Evolutionary conservation across 257 asterid genomes (phyloP).

Genomic region (Marsdenia floribunda): DNA sequence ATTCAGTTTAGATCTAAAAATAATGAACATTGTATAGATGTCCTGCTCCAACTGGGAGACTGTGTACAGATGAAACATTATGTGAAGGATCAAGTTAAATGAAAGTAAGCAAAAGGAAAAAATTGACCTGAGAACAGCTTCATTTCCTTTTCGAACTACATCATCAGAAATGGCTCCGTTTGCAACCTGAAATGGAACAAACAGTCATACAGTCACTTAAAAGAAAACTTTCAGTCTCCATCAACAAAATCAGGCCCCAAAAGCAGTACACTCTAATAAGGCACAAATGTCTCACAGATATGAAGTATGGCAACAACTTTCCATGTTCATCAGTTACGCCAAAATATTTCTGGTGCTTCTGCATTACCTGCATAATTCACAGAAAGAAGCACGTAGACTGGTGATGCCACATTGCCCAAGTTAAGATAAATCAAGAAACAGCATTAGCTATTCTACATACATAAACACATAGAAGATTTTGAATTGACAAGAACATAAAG

Average conservation of each 20-base stretch:
- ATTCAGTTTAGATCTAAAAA: conserved; percentile 21
- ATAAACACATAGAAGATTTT: background rate
- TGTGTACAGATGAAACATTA: conserved; percentile 8
- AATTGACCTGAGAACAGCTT: conserved; percentile 82
- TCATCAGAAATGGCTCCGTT: conserved; percentile 83
- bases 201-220: conserved; percentile 12
- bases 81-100: conserved; percentile 1
- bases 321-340: conserved; percentile 69
- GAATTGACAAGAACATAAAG: background rate
- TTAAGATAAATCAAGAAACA: conserved; percentile 1
- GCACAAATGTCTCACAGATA: conserved; percentile 59
- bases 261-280: background rate
- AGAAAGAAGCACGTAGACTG: conserved; percentile 17
- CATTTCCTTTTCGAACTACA: conserved; percentile 88
- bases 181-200: conserved; percentile 62
- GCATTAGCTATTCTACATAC: background rate
- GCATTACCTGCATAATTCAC: conserved; percentile 74
- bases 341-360: conserved; percentile 94
- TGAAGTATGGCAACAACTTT: conserved; percentile 71
- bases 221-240: conserved; percentile 2
- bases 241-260: background rate
- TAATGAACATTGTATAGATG: background rate
- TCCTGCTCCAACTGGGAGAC: background rate
- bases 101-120: background rate
- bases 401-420: conserved; percentile 9